Conservation (phyloP, 805 yeast genomes). For the Spathaspora girioi region DNA sequence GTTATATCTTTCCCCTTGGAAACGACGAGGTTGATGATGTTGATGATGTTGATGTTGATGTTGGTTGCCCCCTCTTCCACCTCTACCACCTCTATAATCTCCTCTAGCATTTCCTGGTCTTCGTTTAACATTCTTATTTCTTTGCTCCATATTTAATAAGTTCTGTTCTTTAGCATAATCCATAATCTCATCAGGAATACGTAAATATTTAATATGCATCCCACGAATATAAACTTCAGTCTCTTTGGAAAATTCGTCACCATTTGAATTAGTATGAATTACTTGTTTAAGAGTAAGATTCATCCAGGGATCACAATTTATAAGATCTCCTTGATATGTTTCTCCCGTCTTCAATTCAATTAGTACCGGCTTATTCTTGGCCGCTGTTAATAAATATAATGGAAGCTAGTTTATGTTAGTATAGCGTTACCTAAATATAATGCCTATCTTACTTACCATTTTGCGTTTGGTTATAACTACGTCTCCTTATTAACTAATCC, state of each 20-base stretch:
- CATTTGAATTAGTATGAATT: constrained; percentile 59
- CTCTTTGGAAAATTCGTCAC: constrained; percentile 57
- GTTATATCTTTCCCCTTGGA: not conserved
- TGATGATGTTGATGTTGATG: not conserved
- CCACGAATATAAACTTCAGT: constrained; percentile 83
- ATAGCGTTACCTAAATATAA: not conserved
- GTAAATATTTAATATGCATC: constrained; percentile 71
- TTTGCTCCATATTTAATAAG: constrained; percentile 46
- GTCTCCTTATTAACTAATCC: not conserved
- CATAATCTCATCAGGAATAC: constrained; percentile 71
- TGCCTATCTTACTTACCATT: not conserved
- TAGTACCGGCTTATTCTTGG: constrained; percentile 81
- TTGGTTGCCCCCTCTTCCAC: not conserved
- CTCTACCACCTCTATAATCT: constrained; percentile 3
- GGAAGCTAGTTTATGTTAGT: constrained; percentile 61
- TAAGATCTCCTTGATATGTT: constrained; percentile 76
- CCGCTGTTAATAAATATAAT: constrained; percentile 81
- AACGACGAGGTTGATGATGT: not conserved
- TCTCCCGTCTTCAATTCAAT: constrained; percentile 93
- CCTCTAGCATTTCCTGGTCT: constrained; percentile 28
- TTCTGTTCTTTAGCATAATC: constrained; percentile 71
- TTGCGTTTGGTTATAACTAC: not conserved
- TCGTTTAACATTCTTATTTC: constrained; percentile 43
- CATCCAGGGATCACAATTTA: constrained; percentile 94
- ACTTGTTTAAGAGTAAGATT: constrained; percentile 80